A percentile compares a stretch with the other conserved stretches of the same genome.
Evolutionary conservation across 768 basidiomycete genomes (phyloP).

Genomic region (Pleurotus citrinopileatus): DNA sequence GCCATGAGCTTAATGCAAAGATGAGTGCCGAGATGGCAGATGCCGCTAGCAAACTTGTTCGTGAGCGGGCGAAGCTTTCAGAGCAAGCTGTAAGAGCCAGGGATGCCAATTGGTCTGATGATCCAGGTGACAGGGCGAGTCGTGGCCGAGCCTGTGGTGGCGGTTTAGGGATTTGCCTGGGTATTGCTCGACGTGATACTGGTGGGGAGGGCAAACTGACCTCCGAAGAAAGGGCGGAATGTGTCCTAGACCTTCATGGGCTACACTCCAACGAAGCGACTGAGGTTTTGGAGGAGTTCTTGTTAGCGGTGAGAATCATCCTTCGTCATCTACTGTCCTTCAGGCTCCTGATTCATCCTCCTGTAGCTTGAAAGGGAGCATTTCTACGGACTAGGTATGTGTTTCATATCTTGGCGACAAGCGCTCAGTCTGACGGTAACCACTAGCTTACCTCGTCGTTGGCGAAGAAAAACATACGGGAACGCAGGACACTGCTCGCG

Average conservation of each 20-base stretch:
- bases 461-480: slow-evolving; percentile 97
- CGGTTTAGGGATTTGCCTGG: slow-evolving; percentile 83
- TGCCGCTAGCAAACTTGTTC: slow-evolving; percentile 82
- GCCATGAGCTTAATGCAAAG: slow-evolving; percentile 88
- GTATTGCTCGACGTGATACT: slow-evolving; percentile 64
- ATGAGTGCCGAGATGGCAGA: slow-evolving; percentile 85
- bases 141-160: slow-evolving; percentile 77
- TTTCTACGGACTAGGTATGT: slow-evolving; percentile 80
- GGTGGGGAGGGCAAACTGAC: slow-evolving; percentile 52
- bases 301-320: slow-evolving; percentile 67
- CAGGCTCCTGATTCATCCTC: background rate
- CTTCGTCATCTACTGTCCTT: slow-evolving; percentile 8
- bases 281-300: slow-evolving; percentile 86
- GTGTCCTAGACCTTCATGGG: slow-evolving; percentile 87
- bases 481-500: slow-evolving; percentile 79
- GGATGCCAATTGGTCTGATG: slow-evolving; percentile 79
- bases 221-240: slow-evolving; percentile 89
- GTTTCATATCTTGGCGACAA: slow-evolving; percentile 2
- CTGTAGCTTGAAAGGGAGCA: slow-evolving; percentile 80
- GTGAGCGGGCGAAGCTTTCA: slow-evolving; percentile 73
- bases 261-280: slow-evolving; percentile 92
- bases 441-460: slow-evolving; percentile 79
- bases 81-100: slow-evolving; percentile 73
- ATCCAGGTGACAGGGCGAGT: slow-evolving; percentile 71
- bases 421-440: slow-evolving; percentile 11